Percentiles rank a stretch among this genome's conserved stretches.
These are phyloP conservation scores for Aureobasidium sp. DNA, from an alignment of 2,329 filamentous ascomycete genomes.

Conservation along the genomic window DNA sequence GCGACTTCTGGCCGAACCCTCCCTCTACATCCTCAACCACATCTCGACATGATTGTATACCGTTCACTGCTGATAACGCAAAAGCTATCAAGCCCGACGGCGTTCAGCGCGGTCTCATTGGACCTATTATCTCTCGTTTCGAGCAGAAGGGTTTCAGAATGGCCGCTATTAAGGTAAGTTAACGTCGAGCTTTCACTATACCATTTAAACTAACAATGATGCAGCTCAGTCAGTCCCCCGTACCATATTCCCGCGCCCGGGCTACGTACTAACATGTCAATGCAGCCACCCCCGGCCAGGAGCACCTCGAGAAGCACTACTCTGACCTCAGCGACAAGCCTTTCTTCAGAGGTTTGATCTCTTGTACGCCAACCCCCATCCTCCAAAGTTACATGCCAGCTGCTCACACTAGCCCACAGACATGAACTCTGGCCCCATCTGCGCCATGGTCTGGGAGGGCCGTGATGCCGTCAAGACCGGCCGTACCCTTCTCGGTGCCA, in stretches of 20 bases:
- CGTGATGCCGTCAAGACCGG: conserved; percentile 98
- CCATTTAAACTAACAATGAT: background rate
- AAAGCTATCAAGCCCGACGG: conserved; percentile 47
- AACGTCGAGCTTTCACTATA: background rate
- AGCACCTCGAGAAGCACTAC: conserved; percentile 98
- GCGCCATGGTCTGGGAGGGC: conserved; percentile 99
- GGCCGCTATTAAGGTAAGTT: conserved; percentile 80
- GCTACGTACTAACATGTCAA: background rate
- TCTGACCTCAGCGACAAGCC: conserved; percentile 85
- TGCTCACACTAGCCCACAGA: conserved; percentile 45
- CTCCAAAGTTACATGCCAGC: background rate
- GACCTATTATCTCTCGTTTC: conserved; percentile 96
- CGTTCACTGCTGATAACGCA: too few species aligned
- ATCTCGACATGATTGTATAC: too few species aligned
- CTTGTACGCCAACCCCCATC: conserved; percentile 55
- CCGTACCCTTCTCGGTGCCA: conserved; percentile 92
- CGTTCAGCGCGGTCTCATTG: conserved; percentile 98
- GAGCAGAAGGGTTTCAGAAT: conserved; percentile 99
- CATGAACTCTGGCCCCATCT: conserved; percentile 95
- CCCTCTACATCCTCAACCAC: too few species aligned
- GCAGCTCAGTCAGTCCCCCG: background rate
- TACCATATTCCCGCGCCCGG: background rate
- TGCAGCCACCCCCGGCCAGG: conserved; percentile 53
- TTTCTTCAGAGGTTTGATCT: conserved; percentile 91
- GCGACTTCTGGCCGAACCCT: too few species aligned